phyloP scores from a whole-genome alignment of 768 basidiomycete species.

The Phaffia australis region DNA sequence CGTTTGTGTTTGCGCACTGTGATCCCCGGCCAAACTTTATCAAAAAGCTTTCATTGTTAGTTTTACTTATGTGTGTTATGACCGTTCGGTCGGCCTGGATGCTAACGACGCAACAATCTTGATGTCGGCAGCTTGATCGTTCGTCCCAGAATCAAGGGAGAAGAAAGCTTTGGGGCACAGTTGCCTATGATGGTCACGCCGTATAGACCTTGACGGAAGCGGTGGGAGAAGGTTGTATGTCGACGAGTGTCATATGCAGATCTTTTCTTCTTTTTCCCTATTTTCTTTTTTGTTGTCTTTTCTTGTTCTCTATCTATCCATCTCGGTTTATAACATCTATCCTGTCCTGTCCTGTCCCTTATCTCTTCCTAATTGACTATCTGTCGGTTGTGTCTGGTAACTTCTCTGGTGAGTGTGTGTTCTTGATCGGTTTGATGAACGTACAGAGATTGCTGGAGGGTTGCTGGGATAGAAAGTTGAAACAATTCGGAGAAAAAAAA shows the following conservation, averaged over 20 bases:
- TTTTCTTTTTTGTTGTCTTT: background rate
- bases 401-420: background rate
- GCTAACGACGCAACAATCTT: background rate
- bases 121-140: background rate
- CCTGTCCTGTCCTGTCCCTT: background rate
- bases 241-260: background rate
- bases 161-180: constrained; percentile 7
- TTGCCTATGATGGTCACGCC: too few species aligned
- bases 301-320: background rate
- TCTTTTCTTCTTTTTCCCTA: background rate
- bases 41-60: constrained; percentile 29
- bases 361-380: background rate
- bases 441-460: background rate
- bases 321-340: background rate
- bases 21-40: constrained; percentile 33
- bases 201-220: too few species aligned
- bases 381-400: background rate
- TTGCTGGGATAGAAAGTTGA: background rate
- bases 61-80: background rate
- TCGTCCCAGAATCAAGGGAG: constrained; percentile 6
- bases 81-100: too few species aligned
- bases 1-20: constrained; percentile 35
- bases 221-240: too few species aligned
- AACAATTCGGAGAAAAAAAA: background rate
- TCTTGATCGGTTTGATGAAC: background rate